Evolutionary conservation across 257 asterid genomes (phyloP), one percentile per base, ranked within the genome.

Genomic region (Fraxinus excelsior): DNA sequence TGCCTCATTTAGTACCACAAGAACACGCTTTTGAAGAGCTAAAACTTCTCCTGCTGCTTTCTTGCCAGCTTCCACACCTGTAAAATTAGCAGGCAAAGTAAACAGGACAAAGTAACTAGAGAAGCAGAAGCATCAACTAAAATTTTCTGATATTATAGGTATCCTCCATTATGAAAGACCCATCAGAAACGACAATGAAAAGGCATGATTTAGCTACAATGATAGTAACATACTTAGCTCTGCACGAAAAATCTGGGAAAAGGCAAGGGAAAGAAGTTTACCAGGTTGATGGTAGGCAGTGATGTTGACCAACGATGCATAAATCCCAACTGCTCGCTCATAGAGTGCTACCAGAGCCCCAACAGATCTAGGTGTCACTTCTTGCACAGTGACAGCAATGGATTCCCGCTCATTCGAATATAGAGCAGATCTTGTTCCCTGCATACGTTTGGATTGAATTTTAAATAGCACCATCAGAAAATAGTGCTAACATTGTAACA

Each of bases 21-120:
- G 98, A 73, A 96, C 97, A 11, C 99, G 98, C 83, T 96, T 96
- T 87, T 96, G 99, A 73, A 96, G 97, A 64, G 98, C 99, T 82
- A 96, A 83, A 84, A 96, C 87, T 87, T 96, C 99, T 79, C 97
- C 98, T 4, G 98, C 99, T 13, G 98, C 99, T 78, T 91, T 93
- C 86, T 96, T 96, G 38, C 99, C 99, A 73, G 99, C 98, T 87
- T 96, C 98, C 82, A 96, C 99, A 70, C 99, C 99, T 96, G 89
- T 51, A 78, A 76, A 65, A 76, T 40, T 28, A 72, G 75, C 49
- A 26, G 40, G 12, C 65, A 71, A 53, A 70, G 76, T 77, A 72
- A 81, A 70, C 69, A 38, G 29, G 74, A 14, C 25, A 72, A 11
- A n/a, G 46, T 32, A 35, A 66, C 6, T 40, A 1, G 56, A 35